A percentile compares a stretch with the other conserved stretches of the same genome.
These are phyloP conservation scores for Rhododendron simsii DNA, from an alignment of 148 eudicot genomes.

Conservation along the genomic window DNA sequence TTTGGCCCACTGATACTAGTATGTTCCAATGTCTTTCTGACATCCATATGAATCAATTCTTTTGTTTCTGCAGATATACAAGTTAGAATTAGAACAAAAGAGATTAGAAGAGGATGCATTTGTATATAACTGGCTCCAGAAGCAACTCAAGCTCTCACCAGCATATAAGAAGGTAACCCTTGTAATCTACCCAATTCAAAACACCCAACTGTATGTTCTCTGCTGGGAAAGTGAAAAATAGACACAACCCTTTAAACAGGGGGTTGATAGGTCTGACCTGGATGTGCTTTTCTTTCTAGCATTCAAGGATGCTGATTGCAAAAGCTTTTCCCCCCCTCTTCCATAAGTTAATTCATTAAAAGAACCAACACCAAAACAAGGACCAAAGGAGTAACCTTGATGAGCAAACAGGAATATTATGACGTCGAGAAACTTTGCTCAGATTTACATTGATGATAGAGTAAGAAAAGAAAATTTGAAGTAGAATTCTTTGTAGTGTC, in stretches of 20 bases:
- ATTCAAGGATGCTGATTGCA: neutral
- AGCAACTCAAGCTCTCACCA: constrained; percentile 73
- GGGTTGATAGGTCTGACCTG: neutral
- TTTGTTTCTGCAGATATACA: constrained; percentile 44
- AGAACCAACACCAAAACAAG: neutral
- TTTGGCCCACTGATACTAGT: neutral
- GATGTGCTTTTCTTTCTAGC: neutral
- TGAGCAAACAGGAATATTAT: neutral
- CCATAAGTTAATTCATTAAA: neutral
- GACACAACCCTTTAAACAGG: neutral
- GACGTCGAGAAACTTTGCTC: neutral
- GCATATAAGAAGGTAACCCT: constrained; percentile 67
- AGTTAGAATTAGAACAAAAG: constrained; percentile 72
- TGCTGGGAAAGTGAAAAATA: neutral
- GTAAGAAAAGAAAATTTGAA: neutral
- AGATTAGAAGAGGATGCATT: constrained; percentile 72
- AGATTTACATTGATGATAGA: neutral
- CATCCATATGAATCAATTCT: neutral
- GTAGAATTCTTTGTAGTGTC: neutral
- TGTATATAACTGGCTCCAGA: constrained; percentile 81
- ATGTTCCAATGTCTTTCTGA: neutral
- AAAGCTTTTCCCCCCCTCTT: neutral
- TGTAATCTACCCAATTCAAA: neutral
- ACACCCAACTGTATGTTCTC: neutral
- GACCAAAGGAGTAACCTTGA: neutral